These are phyloP conservation scores for Hygrophorus russula DNA, from an alignment of 768 basidiomycete species.

Conservation along the genomic window DNA sequence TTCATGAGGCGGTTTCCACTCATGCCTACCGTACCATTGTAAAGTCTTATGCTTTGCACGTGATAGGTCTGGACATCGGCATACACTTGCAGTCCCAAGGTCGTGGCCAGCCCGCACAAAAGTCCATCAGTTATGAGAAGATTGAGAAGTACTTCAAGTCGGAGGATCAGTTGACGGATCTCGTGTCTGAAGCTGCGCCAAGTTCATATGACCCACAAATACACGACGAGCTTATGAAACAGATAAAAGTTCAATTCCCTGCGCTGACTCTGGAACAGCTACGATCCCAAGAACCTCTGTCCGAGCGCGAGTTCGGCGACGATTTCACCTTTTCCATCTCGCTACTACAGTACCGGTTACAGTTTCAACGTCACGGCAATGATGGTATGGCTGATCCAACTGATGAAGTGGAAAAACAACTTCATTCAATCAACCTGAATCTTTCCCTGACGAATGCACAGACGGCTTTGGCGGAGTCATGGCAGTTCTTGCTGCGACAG, in stretches of 20 bases:
- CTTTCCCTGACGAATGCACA: constrained; percentile 78
- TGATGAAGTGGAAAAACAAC: constrained; percentile 41
- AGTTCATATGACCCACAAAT: constrained; percentile 65
- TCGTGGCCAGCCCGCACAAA: constrained; percentile 24
- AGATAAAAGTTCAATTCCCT: constrained; percentile 40
- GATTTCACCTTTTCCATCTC: constrained; percentile 61
- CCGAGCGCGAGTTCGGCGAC: constrained; percentile 71
- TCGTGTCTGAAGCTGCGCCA: constrained; percentile 56
- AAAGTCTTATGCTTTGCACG: constrained; percentile 66
- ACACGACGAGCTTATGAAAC: constrained; percentile 46
- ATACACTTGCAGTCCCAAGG: constrained; percentile 37
- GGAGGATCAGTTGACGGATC: constrained; percentile 54
- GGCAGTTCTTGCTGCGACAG: constrained; percentile 62
- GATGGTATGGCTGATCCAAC: constrained; percentile 30
- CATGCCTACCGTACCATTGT: constrained; percentile 61
- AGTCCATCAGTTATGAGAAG: constrained; percentile 49
- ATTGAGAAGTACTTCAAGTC: constrained; percentile 47
- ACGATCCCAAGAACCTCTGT: constrained; percentile 45
- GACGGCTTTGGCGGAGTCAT: constrained; percentile 61
- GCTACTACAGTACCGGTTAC: constrained; percentile 50
- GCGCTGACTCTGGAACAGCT: constrained; percentile 57
- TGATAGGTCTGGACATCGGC: constrained; percentile 67
- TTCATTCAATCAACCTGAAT: constrained; percentile 77
- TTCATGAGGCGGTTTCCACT: constrained; percentile 48
- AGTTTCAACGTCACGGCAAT: constrained; percentile 30